Evolutionary conservation across 768 basidiomycete species (phyloP), one percentile per base, ranked within the genome.

Genomic region (Naematelia aurantialba): DNA sequence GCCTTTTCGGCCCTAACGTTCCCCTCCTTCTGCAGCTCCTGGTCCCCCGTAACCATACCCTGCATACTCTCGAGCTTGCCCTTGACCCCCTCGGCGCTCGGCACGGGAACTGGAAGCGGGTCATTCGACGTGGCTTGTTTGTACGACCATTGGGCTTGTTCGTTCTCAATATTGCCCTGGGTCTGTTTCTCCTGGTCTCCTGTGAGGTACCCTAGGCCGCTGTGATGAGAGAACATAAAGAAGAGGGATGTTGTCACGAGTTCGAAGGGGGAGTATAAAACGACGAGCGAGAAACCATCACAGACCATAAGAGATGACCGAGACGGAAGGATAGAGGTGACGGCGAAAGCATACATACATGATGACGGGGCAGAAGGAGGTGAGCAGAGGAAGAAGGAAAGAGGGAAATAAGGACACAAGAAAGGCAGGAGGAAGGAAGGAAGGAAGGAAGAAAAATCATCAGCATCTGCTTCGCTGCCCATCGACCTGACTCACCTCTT

Each of bases 21-120:
- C 27, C 73, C 75, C 49, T 68, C 61, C 45, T 58, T 68, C 62
- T 78, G 76, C 61, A 61, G 61, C 55, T 65, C 65, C 51, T 60
- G 45, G 66, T 78, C 74, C 1, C 73, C 74, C 11, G 66, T 78
- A 2, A 71, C 67, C 62, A 76, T 75, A 10, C 72, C 73, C 48
- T 67, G 59, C 5, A 70, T 72, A 52, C 69, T 68, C 53, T 70
- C 59, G 21, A 73, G 47, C 44, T 70, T 70, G 1, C 72, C 72
- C 50, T 69, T 63, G 25, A 69, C 25, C 0, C 67, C 72, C 52
- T 73, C 72, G 5, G 49, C 65, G n/a, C 62, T 65, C 0, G 72
- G 72, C 10, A 73, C 52, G 14, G 72, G 72, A 0, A 70, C 52
- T 1, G 30, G 45, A 11, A 64, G 1, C 13, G 51, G 19, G 4